phyloP scores from a whole-genome alignment of 345 rosid genomes.

The Pugionium dolabratum region DNA sequence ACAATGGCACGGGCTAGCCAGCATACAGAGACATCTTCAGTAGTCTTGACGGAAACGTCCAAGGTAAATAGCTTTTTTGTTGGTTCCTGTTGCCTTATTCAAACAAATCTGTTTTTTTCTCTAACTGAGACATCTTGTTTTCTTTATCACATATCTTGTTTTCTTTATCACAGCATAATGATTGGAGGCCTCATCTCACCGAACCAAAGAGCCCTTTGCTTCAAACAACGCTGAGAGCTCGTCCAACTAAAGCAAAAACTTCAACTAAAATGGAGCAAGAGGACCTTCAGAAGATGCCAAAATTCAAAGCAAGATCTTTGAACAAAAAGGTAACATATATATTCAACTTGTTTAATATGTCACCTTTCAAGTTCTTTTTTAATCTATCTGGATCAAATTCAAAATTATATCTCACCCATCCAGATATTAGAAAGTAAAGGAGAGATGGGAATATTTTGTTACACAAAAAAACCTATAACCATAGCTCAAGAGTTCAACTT shows the following conservation, averaged over 20 bases:
- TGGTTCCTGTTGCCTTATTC: neutral
- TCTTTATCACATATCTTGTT: no score
- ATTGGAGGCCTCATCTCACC: slow-evolving; percentile 68
- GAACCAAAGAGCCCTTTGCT: slow-evolving; percentile 82
- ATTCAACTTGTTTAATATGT: no score
- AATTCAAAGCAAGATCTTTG: slow-evolving; percentile 92
- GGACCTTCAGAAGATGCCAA: slow-evolving; percentile 86
- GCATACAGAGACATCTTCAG: slow-evolving; percentile 77
- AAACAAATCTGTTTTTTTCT: slow-evolving; percentile 6
- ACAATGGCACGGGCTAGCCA: slow-evolving; percentile 80
- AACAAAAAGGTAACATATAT: slow-evolving; percentile 70
- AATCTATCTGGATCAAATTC: neutral
- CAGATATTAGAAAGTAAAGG: slow-evolving; percentile 98
- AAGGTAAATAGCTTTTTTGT: slow-evolving; percentile 49
- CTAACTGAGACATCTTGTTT: no score
- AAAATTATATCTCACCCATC: slow-evolving; percentile 22
- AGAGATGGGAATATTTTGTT: slow-evolving; percentile 76
- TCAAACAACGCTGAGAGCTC: slow-evolving; percentile 85
- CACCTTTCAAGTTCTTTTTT: no score
- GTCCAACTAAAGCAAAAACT: slow-evolving; percentile 73
- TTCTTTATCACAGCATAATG: slow-evolving; percentile 37
- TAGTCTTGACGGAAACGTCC: slow-evolving; percentile 69
- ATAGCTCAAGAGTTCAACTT: slow-evolving; percentile 89
- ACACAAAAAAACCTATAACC: slow-evolving; percentile 72
- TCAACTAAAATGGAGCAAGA: slow-evolving; percentile 82